Evolutionary conservation across 495 filamentous ascomycete species (phyloP), one percentile per base, ranked within the genome.

Genomic region (Neurospora pannonica): DNA sequence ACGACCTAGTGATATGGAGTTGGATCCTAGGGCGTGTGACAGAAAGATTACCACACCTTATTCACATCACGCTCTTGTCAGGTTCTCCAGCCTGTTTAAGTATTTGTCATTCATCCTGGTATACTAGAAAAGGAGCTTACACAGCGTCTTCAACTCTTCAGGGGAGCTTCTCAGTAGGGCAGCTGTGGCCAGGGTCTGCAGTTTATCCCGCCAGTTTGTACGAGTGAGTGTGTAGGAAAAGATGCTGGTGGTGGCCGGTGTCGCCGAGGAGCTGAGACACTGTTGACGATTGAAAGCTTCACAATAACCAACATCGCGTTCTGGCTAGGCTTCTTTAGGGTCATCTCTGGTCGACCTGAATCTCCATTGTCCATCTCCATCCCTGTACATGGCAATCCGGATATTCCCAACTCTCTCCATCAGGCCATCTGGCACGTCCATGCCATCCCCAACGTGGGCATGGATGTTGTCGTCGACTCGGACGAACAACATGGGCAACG

Each of bases 401-500:
- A 77, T 76, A 9, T 75, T 70, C 2, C 80, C 82, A 11, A 83
- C 77, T 13, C 77, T 73, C 31, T 76, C 70, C 17, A 80, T 79
- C 31, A 84, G 70, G 2, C 82, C 82, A 31, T 78, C 76, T 0
- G 82, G 82, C 42, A 80, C 74, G 46, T 84, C 80, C 81, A 84
- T 82, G 9, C 77, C 82, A 46, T 81, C 77, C 1, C 71, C 38
- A 10, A 82, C 78, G 19, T 78, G 79, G 1, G 76, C 79, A 31
- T 80, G 76, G 36, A 84, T 80, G 48, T 74, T 79, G 19, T 76
- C 77, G 39, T 82, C 77, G n/a, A 84, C 80, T 19, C 77, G 74
- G 67, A 79, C 82, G 70, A 84, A 84, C 24, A 83, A 71, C 80
- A 84, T 79, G 10, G 82, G 82, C 71, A 83, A 70, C 1, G 79